These are phyloP conservation scores for Thinopyrum elongatum DNA, from an alignment of 176 grass and related monocot genomes.

Conservation along the genomic window DNA sequence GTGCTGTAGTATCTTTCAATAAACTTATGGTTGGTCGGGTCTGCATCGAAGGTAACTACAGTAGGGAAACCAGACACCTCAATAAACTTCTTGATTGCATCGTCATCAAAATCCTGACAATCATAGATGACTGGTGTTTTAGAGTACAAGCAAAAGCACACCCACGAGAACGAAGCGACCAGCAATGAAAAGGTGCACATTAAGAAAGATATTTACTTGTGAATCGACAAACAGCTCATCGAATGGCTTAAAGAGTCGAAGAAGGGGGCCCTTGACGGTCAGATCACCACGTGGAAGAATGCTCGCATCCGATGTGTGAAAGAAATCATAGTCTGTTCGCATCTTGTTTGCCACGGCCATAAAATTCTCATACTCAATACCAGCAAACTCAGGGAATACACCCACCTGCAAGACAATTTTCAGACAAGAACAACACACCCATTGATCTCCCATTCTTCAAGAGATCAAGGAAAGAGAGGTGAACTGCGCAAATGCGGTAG, in stretches of 20 bases:
- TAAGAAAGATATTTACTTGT: conserved; percentile 38
- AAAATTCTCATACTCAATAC: conserved; percentile 73
- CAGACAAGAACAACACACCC: neutral
- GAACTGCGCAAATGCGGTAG: neutral
- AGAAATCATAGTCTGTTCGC: conserved; percentile 73
- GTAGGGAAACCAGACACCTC: conserved; percentile 66
- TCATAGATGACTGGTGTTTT: neutral
- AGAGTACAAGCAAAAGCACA: conserved; percentile 1
- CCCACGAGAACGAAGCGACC: conserved; percentile 3
- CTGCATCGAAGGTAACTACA: conserved; percentile 55
- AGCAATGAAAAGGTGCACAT: neutral
- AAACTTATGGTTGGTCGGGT: conserved; percentile 70
- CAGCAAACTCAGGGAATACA: conserved; percentile 76
- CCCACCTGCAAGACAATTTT: conserved; percentile 57
- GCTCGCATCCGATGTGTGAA: conserved; percentile 62
- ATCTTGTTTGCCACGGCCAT: conserved; percentile 57
- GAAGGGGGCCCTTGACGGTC: conserved; percentile 42
- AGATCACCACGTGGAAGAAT: conserved; percentile 70
- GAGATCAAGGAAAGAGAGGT: neutral
- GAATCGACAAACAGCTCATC: conserved; percentile 90
- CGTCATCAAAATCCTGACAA: conserved; percentile 63
- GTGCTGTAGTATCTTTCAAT: conserved; percentile 68
- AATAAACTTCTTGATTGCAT: conserved; percentile 80
- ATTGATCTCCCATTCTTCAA: neutral
- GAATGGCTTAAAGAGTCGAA: conserved; percentile 92